phyloP scores from a whole-genome alignment of 495 filamentous ascomycete genomes.

The Immersiella caudata region DNA sequence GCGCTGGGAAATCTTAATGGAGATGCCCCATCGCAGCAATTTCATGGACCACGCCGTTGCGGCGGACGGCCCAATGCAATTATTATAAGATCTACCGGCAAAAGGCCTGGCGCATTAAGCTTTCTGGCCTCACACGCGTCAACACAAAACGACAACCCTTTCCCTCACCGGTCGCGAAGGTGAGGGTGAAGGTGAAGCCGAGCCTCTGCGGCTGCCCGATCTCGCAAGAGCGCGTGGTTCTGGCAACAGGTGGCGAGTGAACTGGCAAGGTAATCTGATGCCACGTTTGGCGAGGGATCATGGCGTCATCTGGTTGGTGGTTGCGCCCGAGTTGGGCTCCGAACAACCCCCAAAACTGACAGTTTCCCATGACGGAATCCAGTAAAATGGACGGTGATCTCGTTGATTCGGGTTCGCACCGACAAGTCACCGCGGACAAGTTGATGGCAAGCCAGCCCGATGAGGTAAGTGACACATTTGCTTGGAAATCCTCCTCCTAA shows the following conservation, averaged over 20 bases:
- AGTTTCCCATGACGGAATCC: not conserved
- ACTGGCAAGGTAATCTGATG: conserved; percentile 25
- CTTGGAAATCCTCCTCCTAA: not conserved
- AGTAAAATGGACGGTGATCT: not conserved
- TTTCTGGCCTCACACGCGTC: not conserved
- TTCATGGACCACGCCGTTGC: not conserved
- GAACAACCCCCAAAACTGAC: conserved; percentile 1
- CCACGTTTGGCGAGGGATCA: conserved; percentile 35
- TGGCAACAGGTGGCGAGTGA: not conserved
- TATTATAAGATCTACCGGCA: conserved; percentile 16
- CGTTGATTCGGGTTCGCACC: not conserved
- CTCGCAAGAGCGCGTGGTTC: not conserved
- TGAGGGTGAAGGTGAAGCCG: conserved; percentile 1
- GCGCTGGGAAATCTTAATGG: conserved; percentile 21
- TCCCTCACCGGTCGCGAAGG: conserved; percentile 2
- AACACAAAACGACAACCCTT: not conserved
- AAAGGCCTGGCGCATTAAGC: conserved; percentile 12
- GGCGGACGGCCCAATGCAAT: not conserved
- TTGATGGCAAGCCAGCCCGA: not conserved
- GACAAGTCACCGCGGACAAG: not conserved
- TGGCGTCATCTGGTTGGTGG: conserved; percentile 32
- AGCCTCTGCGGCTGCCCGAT: not conserved
- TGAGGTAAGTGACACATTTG: not conserved
- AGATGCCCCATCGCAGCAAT: not conserved
- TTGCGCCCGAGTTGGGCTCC: conserved; percentile 12